Percentiles rank a stretch among this genome's conserved stretches.
Conservation (phyloP, 768 basidiomycete genomes). For the Ephemerocybe angulata region DNA sequence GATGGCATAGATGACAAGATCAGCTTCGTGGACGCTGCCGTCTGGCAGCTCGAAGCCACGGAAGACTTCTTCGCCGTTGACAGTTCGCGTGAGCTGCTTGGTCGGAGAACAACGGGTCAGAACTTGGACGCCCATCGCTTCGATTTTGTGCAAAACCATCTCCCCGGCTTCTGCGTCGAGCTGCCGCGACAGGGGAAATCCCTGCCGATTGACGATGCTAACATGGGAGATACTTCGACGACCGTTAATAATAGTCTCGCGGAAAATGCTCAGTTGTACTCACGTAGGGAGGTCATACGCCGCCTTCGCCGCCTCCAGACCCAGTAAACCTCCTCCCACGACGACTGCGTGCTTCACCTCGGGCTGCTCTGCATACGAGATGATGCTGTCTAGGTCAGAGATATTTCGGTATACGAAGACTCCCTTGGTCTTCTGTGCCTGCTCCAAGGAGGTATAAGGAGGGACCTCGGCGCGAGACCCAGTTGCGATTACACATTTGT, state of each 20-base stretch:
- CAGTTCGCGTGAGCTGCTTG: slow-evolving; percentile 21
- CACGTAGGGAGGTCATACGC: slow-evolving; percentile 50
- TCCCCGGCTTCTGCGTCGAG: slow-evolving; percentile 56
- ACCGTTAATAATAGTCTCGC: slow-evolving; percentile 2
- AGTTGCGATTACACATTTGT: slow-evolving; percentile 65
- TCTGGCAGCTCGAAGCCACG: slow-evolving; percentile 49
- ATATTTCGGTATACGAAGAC: slow-evolving; percentile 74
- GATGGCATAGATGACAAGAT: slow-evolving; percentile 63
- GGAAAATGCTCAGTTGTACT: slow-evolving; percentile 15
- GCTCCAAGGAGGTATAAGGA: slow-evolving; percentile 44
- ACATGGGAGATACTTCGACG: slow-evolving; percentile 38
- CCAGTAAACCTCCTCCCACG: slow-evolving; percentile 69
- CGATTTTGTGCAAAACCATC: slow-evolving; percentile 57
- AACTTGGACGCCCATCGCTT: slow-evolving; percentile 56
- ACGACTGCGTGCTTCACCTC: slow-evolving; percentile 49
- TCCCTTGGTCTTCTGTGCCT: slow-evolving; percentile 42
- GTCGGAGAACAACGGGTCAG: slow-evolving; percentile 38
- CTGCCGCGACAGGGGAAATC: slow-evolving; percentile 55
- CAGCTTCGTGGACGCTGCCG: slow-evolving; percentile 41
- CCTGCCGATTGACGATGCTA: slow-evolving; percentile 49
- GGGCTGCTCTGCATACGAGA: slow-evolving; percentile 49
- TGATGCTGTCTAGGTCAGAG: slow-evolving; percentile 61
- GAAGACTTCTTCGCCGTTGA: slow-evolving; percentile 33
- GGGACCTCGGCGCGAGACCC: slow-evolving; percentile 66
- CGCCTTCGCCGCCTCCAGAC: slow-evolving; percentile 74